A percentile compares a stretch with the other conserved stretches of the same genome.
Evolutionary conservation across 2,329 filamentous ascomycete genomes (phyloP).

Genomic region (Aspergillus quadricinctus): DNA sequence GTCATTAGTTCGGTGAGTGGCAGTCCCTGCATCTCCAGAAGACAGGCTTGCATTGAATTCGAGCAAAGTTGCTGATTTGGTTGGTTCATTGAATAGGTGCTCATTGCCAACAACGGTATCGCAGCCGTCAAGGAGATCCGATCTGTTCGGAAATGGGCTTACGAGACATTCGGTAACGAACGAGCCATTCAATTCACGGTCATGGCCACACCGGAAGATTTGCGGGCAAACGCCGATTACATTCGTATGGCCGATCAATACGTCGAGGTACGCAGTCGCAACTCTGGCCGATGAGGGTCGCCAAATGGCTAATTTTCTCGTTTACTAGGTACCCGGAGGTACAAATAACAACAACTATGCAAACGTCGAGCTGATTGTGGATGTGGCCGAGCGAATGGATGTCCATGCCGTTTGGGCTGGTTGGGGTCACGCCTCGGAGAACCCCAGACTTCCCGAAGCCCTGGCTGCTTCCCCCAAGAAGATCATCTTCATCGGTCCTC

Average conservation of each 20-base stretch:
- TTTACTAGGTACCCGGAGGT: constrained; percentile 73
- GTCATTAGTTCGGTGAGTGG: constrained; percentile 90
- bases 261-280: constrained; percentile 62
- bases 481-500: constrained; percentile 98
- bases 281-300: neutral
- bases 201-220: constrained; percentile 98
- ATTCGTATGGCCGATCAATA: constrained; percentile 99
- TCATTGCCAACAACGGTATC: constrained; percentile 99
- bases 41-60: neutral
- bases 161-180: constrained; percentile 98
- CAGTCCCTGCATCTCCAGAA: neutral
- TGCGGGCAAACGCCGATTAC: constrained; percentile 96
- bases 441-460: constrained; percentile 94
- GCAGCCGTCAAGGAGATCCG: constrained; percentile 99
- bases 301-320: neutral
- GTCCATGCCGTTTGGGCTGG: constrained; percentile 99
- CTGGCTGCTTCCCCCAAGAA: constrained; percentile 95
- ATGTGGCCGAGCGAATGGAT: constrained; percentile 96
- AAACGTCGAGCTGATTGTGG: constrained; percentile 98
- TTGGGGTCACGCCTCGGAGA: constrained; percentile 98
- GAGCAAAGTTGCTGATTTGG: too few relatives aligned
- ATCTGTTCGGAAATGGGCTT: constrained; percentile 99
- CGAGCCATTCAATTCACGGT: constrained; percentile 98
- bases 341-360: constrained; percentile 99
- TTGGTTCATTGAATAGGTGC: constrained; percentile 56